Evolutionary conservation across 2,329 filamentous ascomycete species (phyloP).

Genomic region (Fusarium keratoplasticum): DNA sequence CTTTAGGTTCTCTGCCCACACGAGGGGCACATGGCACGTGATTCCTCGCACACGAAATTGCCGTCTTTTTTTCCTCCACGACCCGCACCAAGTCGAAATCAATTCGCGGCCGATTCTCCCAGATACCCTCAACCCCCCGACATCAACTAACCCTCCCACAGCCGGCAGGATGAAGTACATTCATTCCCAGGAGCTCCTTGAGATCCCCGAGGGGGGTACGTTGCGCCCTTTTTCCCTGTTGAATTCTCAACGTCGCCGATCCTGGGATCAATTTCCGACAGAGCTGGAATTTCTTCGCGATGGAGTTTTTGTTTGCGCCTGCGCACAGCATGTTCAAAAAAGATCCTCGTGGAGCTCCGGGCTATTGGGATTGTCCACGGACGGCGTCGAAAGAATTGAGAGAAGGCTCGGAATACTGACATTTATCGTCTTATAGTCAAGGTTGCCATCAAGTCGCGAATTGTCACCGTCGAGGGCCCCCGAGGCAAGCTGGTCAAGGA

Average conservation of each 20-base stretch:
- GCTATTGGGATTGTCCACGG: constrained; percentile 4
- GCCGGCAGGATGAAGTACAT: constrained; percentile 98
- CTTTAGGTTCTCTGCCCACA: constrained; percentile 51
- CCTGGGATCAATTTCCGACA: constrained; percentile 17
- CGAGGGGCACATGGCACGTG: constrained; percentile 14
- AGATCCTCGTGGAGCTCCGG: constrained; percentile 9
- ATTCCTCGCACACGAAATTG: constrained; percentile 41
- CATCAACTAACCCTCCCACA: constrained; percentile 57
- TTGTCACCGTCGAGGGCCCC: constrained; percentile 97
- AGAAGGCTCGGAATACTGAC: constrained; percentile 45
- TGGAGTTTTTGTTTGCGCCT: constrained; percentile 14
- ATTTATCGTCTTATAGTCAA: constrained; percentile 75
- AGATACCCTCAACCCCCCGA: constrained; percentile 57
- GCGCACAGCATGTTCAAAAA: constrained; percentile 27
- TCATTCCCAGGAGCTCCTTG: constrained; percentile 95
- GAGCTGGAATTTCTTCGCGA: constrained; percentile 27
- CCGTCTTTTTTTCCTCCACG: constrained; percentile 20
- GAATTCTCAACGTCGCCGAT: background rate
- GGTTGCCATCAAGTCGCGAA: constrained; percentile 95
- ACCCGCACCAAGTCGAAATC: constrained; percentile 37
- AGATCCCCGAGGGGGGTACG: constrained; percentile 97
- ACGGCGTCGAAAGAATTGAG: constrained; percentile 14
- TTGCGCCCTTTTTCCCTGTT: constrained; percentile 50
- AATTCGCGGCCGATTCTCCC: constrained; percentile 52
- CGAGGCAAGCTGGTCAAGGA: constrained; percentile 98